Base-by-base conservation (phyloP, 345 rosid genomes). In the Populus deltoides region DNA sequence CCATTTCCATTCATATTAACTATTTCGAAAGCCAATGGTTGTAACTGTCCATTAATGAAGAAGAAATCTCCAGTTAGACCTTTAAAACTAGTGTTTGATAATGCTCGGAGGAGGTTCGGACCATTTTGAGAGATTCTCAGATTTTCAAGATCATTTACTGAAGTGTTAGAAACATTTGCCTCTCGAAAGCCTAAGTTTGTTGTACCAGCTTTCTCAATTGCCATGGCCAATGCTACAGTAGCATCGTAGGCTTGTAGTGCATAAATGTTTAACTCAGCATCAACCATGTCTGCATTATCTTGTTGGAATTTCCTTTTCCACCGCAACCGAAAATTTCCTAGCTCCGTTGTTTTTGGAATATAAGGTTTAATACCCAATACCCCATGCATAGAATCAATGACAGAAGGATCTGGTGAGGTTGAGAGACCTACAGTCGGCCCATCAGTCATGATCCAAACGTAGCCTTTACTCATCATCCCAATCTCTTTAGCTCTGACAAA, bases 401-500 rank as follows among this genome's bases (percentile, higher is more conserved):
- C 76, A 0, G 39, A 0, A 22, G 78, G 33, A 41, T 49, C 75
- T 51, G 78, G 9, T 0, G 74, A 47, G 18, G 24, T 33, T 55
- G 79, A 70, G 59, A 63, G 47, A 78, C 68, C 57, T 6, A 4
- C 51, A 13, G 82, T 62, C 41, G 80, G 70, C 33, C 83, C 87
- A 27, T 79, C 77, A 1, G 81, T 85, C 8, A 83, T 41, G 8
- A 92, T 78, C 94, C 97, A 92, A 8, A 80, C 90, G 39, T 87
- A 90, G 9, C 94, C 92, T 33, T 79, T 63, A 3, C 72, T 63
- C 45, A 41, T 41, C 45, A 41, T 41, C 2, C 45, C 45, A 41
- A 41, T 41, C 45, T 41, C 45, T 41, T 41, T 0, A 0, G 45
- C 45, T 41, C 9, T 41, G 45, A 0, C 45, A 41, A 41, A 41